Evolutionary conservation across 2,329 filamentous ascomycete species (phyloP).

Genomic region (Biscogniauxia sp.): DNA sequence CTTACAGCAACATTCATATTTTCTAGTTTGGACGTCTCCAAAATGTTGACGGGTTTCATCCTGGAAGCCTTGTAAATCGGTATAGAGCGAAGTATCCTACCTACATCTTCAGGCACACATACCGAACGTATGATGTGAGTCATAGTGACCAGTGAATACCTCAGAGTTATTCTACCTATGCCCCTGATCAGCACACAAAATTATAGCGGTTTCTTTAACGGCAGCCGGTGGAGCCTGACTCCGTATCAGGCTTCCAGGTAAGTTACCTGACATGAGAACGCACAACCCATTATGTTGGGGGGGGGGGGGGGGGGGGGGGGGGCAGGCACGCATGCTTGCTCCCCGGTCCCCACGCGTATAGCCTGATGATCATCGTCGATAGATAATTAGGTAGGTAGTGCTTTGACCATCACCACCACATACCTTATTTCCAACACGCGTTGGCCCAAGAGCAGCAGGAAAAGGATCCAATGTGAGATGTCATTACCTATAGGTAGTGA

Average conservation of each 20-base stretch:
- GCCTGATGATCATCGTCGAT: background rate
- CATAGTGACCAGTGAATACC: background rate
- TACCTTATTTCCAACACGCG: background rate
- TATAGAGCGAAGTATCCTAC: background rate
- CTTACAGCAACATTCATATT: no score
- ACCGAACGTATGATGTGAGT: background rate
- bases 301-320: no score
- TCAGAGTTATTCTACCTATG: background rate
- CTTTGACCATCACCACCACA: background rate
- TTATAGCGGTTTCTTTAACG: background rate
- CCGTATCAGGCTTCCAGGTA: background rate
- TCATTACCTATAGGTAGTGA: no score
- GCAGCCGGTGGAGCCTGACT: background rate
- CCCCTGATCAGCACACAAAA: background rate
- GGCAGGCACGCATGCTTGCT: background rate
- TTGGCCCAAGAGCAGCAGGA: background rate
- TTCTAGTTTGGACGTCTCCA: no score
- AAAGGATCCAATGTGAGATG: background rate
- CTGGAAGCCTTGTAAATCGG: background rate
- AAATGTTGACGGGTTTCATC: no score
- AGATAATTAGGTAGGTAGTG: background rate
- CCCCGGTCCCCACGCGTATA: background rate
- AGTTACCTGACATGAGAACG: background rate
- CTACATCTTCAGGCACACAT: background rate
- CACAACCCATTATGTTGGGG: background rate